Conservation (phyloP, 1,139 yeast species). For the Hansenula lynferdii region DNA sequence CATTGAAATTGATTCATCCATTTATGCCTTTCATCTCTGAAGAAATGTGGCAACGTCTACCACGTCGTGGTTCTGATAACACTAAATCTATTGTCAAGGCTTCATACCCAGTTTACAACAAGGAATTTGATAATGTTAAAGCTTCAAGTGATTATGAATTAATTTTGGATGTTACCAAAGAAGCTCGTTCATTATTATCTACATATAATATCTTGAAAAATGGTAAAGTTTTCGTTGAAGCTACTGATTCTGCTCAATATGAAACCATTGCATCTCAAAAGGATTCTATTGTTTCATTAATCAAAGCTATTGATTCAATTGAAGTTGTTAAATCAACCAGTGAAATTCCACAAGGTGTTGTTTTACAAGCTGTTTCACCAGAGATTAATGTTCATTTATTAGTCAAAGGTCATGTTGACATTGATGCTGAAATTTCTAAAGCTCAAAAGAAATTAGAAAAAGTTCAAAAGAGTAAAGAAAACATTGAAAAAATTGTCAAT, state of each 20-base stretch:
- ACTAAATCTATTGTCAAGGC: constrained; percentile 77
- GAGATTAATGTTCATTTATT: constrained; percentile 82
- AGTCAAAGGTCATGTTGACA: constrained; percentile 92
- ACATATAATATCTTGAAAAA: constrained; percentile 86
- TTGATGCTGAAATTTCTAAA: constrained; percentile 85
- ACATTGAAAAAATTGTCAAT: constrained; percentile 54
- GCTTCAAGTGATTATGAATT: constrained; percentile 76
- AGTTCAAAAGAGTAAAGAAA: constrained; percentile 41
- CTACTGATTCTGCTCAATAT: constrained; percentile 42
- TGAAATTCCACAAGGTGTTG: constrained; percentile 83
- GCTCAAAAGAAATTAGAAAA: constrained; percentile 70
- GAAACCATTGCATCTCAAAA: constrained; percentile 63
- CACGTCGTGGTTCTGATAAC: constrained; percentile 72
- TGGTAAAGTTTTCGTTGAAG: constrained; percentile 81
- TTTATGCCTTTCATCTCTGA: constrained; percentile 97
- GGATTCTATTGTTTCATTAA: constrained; percentile 81
- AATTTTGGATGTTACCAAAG: constrained; percentile 81
- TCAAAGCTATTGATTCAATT: constrained; percentile 81
- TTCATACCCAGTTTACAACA: constrained; percentile 62
- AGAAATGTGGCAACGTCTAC: constrained; percentile 98
- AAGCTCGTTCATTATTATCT: constrained; percentile 86
- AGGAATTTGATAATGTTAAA: constrained; percentile 55
- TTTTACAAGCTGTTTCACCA: constrained; percentile 74
- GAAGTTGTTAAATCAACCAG: constrained; percentile 51
- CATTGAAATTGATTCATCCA: constrained; percentile 90